Conservation (phyloP, 2,329 filamentous ascomycete species). For the Clonostachys chloroleuca region DNA sequence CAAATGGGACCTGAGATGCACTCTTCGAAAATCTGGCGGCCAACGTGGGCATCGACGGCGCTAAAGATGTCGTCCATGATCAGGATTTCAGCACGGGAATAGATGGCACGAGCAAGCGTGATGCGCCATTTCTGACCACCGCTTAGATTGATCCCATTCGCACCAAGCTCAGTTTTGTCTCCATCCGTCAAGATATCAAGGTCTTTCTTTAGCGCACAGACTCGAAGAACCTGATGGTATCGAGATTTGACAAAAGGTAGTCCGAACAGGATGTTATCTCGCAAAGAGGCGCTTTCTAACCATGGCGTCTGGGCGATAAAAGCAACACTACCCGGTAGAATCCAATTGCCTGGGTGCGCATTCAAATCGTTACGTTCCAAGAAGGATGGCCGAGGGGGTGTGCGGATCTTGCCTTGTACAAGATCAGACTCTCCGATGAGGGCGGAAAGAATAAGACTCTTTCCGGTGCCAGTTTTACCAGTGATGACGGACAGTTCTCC, state of each 20-base stretch:
- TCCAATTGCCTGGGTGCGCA: constrained; percentile 63
- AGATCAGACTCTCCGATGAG: constrained; percentile 74
- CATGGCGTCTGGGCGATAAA: constrained; percentile 79
- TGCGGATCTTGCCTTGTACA: constrained; percentile 54
- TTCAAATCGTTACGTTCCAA: constrained; percentile 55
- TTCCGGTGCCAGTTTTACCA: constrained; percentile 74
- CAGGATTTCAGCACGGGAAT: constrained; percentile 72
- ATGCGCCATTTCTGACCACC: constrained; percentile 83
- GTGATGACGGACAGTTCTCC: constrained; percentile 71
- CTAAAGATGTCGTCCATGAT: constrained; percentile 83
- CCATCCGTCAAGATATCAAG: constrained; percentile 72
- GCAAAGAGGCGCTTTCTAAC: constrained; percentile 79
- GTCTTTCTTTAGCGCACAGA: constrained; percentile 72
- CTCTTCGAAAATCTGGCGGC: constrained; percentile 73
- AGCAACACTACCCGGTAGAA: constrained; percentile 63
- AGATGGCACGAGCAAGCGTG: constrained; percentile 74
- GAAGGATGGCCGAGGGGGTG: constrained; percentile 43
- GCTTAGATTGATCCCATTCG: constrained; percentile 79
- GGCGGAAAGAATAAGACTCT: constrained; percentile 69
- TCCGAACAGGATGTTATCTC: constrained; percentile 75
- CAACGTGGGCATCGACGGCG: constrained; percentile 77
- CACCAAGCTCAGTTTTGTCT: constrained; percentile 76
- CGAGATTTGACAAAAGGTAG: constrained; percentile 65
- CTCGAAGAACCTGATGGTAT: constrained; percentile 65
- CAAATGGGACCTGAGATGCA: constrained; percentile 70